Base-by-base conservation (phyloP, 805 yeast species). In the Schwanniomyces occidentalis region DNA sequence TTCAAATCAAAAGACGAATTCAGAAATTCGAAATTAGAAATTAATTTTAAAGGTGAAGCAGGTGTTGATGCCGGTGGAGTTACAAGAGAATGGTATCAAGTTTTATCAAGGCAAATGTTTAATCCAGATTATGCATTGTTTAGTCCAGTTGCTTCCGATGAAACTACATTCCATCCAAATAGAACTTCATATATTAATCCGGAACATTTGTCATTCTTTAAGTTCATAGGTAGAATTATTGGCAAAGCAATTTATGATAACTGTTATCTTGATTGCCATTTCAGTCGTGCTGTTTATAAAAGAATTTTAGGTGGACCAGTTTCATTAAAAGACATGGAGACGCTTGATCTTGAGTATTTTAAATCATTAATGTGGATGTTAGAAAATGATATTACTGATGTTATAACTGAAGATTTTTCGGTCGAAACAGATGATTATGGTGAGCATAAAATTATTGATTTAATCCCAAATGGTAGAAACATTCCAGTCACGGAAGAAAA, bases 51-150 rank as follows among this genome's bases (percentile, higher is more conserved):
- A 43, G 96, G 95, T 1, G 99, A 93, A 59, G 84, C 84, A 35
- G 99, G 98, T 47, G 86, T 93, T 31, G 99, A 93, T 69, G 99
- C 96, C 3, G 99, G 99, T 47, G 99, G 99, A 25, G 82, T 93
- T 10, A 86, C 97, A 0, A 73, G 99, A 52, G 99, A 93, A 58
- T 93, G 99, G 99, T 90, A 83, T 52, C 97, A 90, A 56, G 95
- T 90, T 4, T 62, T 93, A 30, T 81, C 96, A 0, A 73, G 96
- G 42, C 97, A 91, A 56, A 90, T 93, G 87, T 88, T 93, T 64
- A 89, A 91, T 55, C 95, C 98, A 0, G 95, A 88, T 51, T 89
- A 89, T 63, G 97, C 96, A 0, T 65, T 93, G 42, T 93, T 91
- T 56, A 71, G 84, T 1, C 96, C 98, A 0, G 95, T 89, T 27